Percentiles rank a stretch among this genome's conserved stretches.
phyloP scores from a whole-genome alignment of 2,329 filamentous ascomycete genomes.

The Epichloe brachyelytri region DNA sequence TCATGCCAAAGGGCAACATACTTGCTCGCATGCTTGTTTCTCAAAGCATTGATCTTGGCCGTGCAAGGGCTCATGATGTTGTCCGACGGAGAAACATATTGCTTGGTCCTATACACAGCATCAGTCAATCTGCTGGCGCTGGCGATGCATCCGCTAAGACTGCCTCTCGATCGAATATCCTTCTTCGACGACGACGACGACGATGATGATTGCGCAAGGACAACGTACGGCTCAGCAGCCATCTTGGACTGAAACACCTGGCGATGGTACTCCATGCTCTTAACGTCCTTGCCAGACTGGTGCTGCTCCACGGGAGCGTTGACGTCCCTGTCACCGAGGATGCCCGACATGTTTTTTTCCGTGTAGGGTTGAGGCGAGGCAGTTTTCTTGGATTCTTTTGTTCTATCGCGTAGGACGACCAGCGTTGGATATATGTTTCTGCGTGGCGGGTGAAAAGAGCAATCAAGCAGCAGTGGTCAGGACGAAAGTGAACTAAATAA shows the following conservation, averaged over 20 bases:
- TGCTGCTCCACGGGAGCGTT: conserved; percentile 36
- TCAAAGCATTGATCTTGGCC: conserved; percentile 68
- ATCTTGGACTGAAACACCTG: conserved; percentile 63
- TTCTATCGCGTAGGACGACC: background rate
- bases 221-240: conserved; percentile 48
- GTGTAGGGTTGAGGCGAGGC: background rate
- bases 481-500: background rate
- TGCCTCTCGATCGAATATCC: background rate
- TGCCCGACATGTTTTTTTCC: conserved; percentile 36
- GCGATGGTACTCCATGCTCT: conserved; percentile 67
- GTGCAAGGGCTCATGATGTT: conserved; percentile 79
- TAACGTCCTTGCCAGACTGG: conserved; percentile 33
- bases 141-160: background rate
- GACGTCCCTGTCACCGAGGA: conserved; percentile 53
- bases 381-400: background rate
- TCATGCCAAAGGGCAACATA: conserved; percentile 28
- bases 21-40: conserved; percentile 71
- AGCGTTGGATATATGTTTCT: conserved; percentile 4
- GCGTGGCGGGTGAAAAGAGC: background rate
- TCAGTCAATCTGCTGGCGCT: conserved; percentile 1
- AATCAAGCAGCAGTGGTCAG: background rate
- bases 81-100: conserved; percentile 73
- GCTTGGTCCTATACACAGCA: conserved; percentile 3
- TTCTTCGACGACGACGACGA: background rate
- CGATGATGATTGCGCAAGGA: conserved; percentile 6